Conservation (phyloP, 1,284 basidiomycete species). For the Ceratobasidium sp. region DNA sequence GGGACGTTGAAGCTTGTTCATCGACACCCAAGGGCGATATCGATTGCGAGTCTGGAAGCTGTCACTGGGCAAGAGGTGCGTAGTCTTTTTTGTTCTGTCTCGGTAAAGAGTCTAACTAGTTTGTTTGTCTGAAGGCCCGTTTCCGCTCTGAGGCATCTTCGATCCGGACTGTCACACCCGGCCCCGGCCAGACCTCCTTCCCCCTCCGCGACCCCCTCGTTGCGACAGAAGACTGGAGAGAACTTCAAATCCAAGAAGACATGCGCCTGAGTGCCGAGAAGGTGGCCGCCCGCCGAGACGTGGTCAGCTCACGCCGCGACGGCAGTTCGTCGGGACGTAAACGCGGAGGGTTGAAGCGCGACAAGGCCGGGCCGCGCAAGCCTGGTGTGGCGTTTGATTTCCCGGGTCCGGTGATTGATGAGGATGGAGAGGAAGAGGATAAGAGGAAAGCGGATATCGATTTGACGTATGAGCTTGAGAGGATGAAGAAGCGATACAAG, state of each 20-base stretch:
- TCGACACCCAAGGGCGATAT: conserved; percentile 39
- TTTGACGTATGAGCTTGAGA: conserved; percentile 41
- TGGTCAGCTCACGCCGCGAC: neutral
- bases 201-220: conserved; percentile 25
- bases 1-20: conserved; percentile 32
- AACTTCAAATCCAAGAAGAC: conserved; percentile 28
- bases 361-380: conserved; percentile 29
- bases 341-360: conserved; percentile 27
- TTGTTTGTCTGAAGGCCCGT: conserved; percentile 11
- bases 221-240: conserved; percentile 32
- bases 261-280: neutral
- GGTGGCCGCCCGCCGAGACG: conserved; percentile 14
- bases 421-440: conserved; percentile 36
- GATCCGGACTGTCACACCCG: conserved; percentile 38
- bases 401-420: conserved; percentile 30
- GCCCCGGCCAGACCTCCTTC: conserved; percentile 27
- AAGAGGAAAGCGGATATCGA: conserved; percentile 36
- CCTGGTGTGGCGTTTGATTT: conserved; percentile 43
- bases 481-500: conserved; percentile 44
- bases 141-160: conserved; percentile 43
- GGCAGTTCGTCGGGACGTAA: neutral
- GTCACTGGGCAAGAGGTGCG: conserved; percentile 40
- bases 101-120: neutral
- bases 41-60: conserved; percentile 42
- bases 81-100: neutral